These are phyloP conservation scores for Cyanidium caldarium DNA, from an alignment of 23 red algal species.

Conservation along the genomic window DNA sequence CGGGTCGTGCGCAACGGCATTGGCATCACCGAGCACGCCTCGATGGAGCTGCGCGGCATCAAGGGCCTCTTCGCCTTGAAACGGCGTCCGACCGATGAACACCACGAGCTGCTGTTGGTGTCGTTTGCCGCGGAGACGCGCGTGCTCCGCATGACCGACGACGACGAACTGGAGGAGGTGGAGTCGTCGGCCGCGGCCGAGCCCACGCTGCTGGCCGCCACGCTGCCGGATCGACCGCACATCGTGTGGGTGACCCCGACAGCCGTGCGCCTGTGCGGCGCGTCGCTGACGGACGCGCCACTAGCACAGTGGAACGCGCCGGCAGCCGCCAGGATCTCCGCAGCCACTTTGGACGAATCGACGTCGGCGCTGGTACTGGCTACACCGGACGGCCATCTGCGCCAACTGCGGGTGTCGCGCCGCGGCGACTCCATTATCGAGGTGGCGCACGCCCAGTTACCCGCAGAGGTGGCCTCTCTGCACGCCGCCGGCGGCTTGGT, in stretches of 20 bases:
- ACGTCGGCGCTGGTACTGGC: constrained; percentile 20
- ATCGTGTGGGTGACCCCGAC: constrained; percentile 57
- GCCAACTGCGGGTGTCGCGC: constrained; percentile 30
- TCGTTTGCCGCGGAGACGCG: constrained; percentile 71
- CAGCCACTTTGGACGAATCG: constrained; percentile 6
- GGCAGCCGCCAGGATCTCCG: constrained; percentile 23
- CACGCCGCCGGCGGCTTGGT: constrained; percentile 14
- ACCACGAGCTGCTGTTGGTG: constrained; percentile 50
- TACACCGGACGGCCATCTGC: constrained; percentile 40
- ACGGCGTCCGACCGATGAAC: constrained; percentile 17
- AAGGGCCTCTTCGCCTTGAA: constrained; percentile 81
- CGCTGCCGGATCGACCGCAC: constrained; percentile 31
- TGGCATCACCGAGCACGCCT: constrained; percentile 72
- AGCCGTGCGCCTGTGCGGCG: constrained; percentile 34
- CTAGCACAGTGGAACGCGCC: constrained; percentile 37
- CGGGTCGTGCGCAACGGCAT: constrained; percentile 91
- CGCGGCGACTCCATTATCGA: constrained; percentile 29
- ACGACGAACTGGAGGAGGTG: constrained; percentile 58
- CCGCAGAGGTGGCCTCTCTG: constrained; percentile 62
- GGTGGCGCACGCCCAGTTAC: constrained; percentile 23
- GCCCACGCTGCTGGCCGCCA: constrained; percentile 45
- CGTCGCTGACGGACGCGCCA: constrained; percentile 22
- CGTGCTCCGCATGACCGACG: constrained; percentile 41
- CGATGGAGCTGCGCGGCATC: constrained; percentile 56
- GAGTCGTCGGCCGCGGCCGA: constrained; percentile 41